Base-by-base conservation (phyloP, 139 green algal species). In the Cymbomonas tetramitiformis region DNA sequence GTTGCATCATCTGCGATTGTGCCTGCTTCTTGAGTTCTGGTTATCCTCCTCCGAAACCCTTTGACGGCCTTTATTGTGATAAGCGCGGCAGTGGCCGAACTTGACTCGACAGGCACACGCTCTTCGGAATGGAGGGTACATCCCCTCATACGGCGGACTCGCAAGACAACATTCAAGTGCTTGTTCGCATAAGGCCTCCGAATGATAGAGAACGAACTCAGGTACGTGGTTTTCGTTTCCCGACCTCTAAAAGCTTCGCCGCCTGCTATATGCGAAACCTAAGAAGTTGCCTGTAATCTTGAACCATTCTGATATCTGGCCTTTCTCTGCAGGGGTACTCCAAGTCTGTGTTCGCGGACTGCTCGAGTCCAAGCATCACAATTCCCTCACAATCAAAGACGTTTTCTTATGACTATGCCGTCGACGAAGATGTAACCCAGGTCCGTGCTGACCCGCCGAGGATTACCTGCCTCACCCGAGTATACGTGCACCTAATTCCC, bases 171-270 rank as follows among this genome's bases (percentile, higher is more conserved):
- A 40, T 60, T 7, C 36, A 40, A 12, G 52, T 60, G 6, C 52
- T 60, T 38, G 52, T 60, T 2, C 52, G 52, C 34, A 38, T 60
- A 1, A 38, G 52, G 1, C 52, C 52, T 25, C 36, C 36, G 34
- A 48, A 60, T 38, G 15, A 25, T 23, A 38, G 52, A 3, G 52
- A 60, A 38, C 31, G 36, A 8, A 19, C 5, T 21, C 12, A 30
- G 10, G 44, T 51, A 8, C 8, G 12, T 29, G 15, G 19, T 9
- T 9, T 51, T 12, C 44, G 25, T 9, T 9, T 8, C 25, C 9
- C 15, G 9, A 51, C 9, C 25, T 9, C 10, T n/a, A 51, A 12
- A 53, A 44, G 2, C 7, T 2, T 1, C 46, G 46, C 30, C 30
- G 24, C n/a, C 31, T 5, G 5, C 41, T 21, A 21, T 31, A 10